These are phyloP conservation scores for Raphanus hybrid DNA, from an alignment of 441 rosid genomes.

Conservation along the genomic window DNA sequence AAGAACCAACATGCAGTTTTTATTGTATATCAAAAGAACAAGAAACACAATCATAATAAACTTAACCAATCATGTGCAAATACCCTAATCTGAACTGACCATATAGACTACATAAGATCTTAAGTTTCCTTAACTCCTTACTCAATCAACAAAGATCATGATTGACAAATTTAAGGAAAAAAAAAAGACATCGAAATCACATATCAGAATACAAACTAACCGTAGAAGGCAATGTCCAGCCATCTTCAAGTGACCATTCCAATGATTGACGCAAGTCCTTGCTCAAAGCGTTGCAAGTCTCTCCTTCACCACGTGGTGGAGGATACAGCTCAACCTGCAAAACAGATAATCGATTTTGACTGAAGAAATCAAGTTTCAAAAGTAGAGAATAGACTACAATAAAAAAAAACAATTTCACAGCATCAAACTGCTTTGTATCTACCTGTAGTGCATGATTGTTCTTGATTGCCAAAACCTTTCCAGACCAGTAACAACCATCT, in stretches of 20 bases:
- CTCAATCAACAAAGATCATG: neutral
- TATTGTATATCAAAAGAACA: neutral
- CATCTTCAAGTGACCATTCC: constrained; percentile 68
- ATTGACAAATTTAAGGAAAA: neutral
- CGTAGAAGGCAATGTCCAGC: constrained; percentile 67
- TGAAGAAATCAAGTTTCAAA: neutral
- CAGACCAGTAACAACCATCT: constrained; percentile 74
- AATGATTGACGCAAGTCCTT: constrained; percentile 73
- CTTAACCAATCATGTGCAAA: neutral
- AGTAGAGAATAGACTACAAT: neutral
- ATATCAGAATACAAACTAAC: constrained; percentile 24
- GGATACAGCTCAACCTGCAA: constrained; percentile 62
- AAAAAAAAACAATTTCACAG: neutral
- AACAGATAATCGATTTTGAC: neutral
- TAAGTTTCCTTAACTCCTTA: neutral
- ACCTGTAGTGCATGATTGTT: constrained; percentile 52
- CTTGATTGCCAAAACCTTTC: constrained; percentile 45
- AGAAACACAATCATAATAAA: neutral
- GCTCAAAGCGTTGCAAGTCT: constrained; percentile 45
- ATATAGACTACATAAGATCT: neutral
- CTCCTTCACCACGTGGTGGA: constrained; percentile 76
- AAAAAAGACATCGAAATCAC: neutral
- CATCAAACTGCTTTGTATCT: constrained; percentile 35
- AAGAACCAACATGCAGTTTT: neutral
- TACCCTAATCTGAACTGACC: neutral